Evolutionary conservation across 2,329 filamentous ascomycete genomes (phyloP).

Genomic region (Botryosphaeria agaves): DNA sequence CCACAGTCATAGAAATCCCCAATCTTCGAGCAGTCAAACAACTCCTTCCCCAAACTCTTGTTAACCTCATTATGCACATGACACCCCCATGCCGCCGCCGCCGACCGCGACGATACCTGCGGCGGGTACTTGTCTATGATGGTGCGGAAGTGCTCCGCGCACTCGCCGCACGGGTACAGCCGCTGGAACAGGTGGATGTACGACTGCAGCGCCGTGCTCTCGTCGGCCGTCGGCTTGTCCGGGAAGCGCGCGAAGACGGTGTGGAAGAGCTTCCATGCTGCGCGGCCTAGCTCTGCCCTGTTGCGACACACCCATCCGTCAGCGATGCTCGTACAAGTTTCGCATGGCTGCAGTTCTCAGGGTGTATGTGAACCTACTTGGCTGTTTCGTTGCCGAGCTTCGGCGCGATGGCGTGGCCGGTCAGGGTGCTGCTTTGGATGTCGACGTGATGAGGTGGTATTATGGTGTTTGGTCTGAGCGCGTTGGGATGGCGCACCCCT

Average conservation of each 20-base stretch:
- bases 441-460: slow-evolving; percentile 8
- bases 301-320: not conserved
- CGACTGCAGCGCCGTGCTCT: slow-evolving; percentile 39
- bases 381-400: slow-evolving; percentile 69
- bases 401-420: slow-evolving; percentile 57
- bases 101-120: slow-evolving; percentile 42
- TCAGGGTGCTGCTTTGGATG: slow-evolving; percentile 25
- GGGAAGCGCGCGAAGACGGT: slow-evolving; percentile 50
- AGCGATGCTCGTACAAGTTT: not conserved
- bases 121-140: slow-evolving; percentile 45
- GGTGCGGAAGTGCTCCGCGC: slow-evolving; percentile 43
- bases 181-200: slow-evolving; percentile 48
- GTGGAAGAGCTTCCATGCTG: slow-evolving; percentile 49
- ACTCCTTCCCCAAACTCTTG: slow-evolving; percentile 38
- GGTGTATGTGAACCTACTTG: slow-evolving; percentile 35
- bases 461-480: slow-evolving; percentile 6
- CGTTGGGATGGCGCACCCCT: not conserved
- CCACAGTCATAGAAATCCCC: slow-evolving; percentile 52
- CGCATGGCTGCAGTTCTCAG: not conserved
- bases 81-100: slow-evolving; percentile 49
- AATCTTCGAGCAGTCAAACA: slow-evolving; percentile 47
- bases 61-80: slow-evolving; percentile 52
- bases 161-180: slow-evolving; percentile 50
- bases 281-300: slow-evolving; percentile 45
- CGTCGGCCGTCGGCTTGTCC: slow-evolving; percentile 41